Percentiles rank a stretch among this genome's conserved stretches.
Conservation (phyloP, 108 stramenopile genomes). For the Thalassiosira profunda region DNA sequence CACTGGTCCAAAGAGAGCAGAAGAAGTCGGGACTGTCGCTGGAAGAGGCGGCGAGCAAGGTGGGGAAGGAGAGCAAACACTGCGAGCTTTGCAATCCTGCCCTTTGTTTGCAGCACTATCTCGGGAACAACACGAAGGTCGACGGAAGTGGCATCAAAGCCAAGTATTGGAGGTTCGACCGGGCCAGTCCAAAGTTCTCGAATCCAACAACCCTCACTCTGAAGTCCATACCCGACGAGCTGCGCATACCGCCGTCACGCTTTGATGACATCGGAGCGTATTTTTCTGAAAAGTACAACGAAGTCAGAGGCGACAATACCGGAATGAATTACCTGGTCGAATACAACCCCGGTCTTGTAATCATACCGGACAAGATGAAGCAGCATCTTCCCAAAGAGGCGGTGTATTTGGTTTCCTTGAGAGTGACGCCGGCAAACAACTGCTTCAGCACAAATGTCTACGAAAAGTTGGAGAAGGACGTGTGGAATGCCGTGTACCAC, state of each 20-base stretch:
- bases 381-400: constrained; percentile 29
- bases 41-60: constrained; percentile 10
- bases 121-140: background rate
- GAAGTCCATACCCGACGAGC: constrained; percentile 30
- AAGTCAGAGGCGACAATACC: too few species aligned
- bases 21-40: constrained; percentile 8
- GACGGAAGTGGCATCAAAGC: background rate
- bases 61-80: background rate
- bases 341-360: constrained; percentile 48
- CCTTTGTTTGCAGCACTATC: constrained; percentile 17
- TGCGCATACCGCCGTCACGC: constrained; percentile 38
- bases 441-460: constrained; percentile 32
- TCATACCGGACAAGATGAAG: constrained; percentile 15
- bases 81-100: constrained; percentile 31
- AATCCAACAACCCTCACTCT: constrained; percentile 40
- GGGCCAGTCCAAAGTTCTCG: constrained; percentile 18
- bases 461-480: constrained; percentile 4
- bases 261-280: constrained; percentile 24
- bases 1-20: background rate
- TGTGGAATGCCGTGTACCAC: constrained; percentile 36
- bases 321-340: constrained; percentile 32
- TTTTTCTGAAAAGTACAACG: constrained; percentile 24
- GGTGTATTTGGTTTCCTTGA: constrained; percentile 34
- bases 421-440: constrained; percentile 50
- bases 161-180: constrained; percentile 49